These are phyloP conservation scores for Hyphodiscus sp. DNA, from an alignment of 2,329 filamentous ascomycete species.

Conservation along the genomic window DNA sequence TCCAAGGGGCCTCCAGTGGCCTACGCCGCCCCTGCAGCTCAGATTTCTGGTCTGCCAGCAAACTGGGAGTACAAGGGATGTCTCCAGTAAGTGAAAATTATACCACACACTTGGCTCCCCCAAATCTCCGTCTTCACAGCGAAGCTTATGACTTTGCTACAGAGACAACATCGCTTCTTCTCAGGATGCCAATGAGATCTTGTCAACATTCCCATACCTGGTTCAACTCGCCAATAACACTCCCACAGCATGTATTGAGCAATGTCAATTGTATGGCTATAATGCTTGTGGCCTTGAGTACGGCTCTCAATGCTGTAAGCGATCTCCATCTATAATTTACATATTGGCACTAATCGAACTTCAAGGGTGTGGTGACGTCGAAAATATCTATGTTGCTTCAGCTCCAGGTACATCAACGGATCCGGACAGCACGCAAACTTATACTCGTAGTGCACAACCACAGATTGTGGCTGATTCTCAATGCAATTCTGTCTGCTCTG, in stretches of 20 bases:
- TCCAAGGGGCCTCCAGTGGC: conserved; percentile 15
- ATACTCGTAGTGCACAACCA: conserved; percentile 7
- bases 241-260: conserved; percentile 16
- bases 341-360: not conserved
- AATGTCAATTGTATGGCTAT: conserved; percentile 23
- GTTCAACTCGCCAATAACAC: conserved; percentile 14
- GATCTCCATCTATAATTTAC: conserved; percentile 22
- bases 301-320: conserved; percentile 21
- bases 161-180: conserved; percentile 50
- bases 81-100: conserved; percentile 46
- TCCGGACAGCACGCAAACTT: conserved; percentile 3
- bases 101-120: not conserved
- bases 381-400: conserved; percentile 2
- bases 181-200: conserved; percentile 32
- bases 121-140: conserved; percentile 25
- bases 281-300: conserved; percentile 24
- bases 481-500: conserved; percentile 40
- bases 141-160: conserved; percentile 25
- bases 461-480: conserved; percentile 28
- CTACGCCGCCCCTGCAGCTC: conserved; percentile 15
- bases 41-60: conserved; percentile 22
- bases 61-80: conserved; percentile 27
- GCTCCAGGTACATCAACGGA: not conserved
- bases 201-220: conserved; percentile 21
- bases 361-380: conserved; percentile 41